A percentile compares a stretch with the other conserved stretches of the same genome.
phyloP scores from a whole-genome alignment of 1,139 yeast species.

The Saccharomycopsis hybrid region DNA sequence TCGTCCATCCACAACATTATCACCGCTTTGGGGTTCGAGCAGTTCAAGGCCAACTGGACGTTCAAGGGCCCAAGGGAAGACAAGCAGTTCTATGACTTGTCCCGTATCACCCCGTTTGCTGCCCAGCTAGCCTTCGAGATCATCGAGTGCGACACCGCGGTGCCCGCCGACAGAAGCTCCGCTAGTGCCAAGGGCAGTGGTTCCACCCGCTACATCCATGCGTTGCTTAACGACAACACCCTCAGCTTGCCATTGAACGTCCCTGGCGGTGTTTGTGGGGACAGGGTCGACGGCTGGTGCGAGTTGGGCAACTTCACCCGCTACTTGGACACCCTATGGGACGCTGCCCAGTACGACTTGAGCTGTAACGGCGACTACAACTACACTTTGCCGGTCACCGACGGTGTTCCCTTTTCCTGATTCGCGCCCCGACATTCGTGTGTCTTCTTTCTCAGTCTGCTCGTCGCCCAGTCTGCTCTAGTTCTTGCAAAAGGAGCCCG shows the following conservation, averaged over 20 bases:
- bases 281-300: conserved; percentile 24
- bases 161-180: conserved; percentile 21
- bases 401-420: conserved; percentile 23
- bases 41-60: conserved; percentile 27
- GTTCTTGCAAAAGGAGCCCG: too few relatives aligned
- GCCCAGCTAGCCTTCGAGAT: conserved; percentile 22
- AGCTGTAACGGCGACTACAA: conserved; percentile 26
- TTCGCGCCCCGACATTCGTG: too few relatives aligned
- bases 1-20: conserved; percentile 21
- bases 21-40: conserved; percentile 23
- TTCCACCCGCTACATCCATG: conserved; percentile 21
- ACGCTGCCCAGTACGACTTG: conserved; percentile 30
- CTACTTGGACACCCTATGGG: conserved; percentile 23
- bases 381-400: conserved; percentile 18
- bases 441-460: too few relatives aligned
- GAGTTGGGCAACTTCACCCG: conserved; percentile 20
- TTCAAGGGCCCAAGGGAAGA: conserved; percentile 19
- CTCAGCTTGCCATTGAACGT: conserved; percentile 20
- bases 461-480: too few relatives aligned
- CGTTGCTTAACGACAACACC: conserved; percentile 22
- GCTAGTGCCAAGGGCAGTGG: conserved; percentile 10
- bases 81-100: conserved; percentile 24
- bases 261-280: conserved; percentile 22
- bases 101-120: conserved; percentile 22
- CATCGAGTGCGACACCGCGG: conserved; percentile 23